Base-by-base conservation (phyloP, 805 yeast species). In the Kluyveromyces starmeri region DNA sequence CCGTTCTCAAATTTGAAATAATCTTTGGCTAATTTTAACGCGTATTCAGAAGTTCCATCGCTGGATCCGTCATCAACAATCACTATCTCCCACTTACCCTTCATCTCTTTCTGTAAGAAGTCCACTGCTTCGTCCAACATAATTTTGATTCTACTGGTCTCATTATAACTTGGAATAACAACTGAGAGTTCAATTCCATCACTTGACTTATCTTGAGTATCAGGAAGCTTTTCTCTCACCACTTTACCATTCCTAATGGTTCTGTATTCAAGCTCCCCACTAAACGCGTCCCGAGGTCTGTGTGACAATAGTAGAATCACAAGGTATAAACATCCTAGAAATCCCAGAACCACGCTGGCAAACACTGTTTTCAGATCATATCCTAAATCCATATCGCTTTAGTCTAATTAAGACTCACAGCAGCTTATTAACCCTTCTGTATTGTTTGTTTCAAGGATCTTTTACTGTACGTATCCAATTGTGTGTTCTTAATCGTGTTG, bases 151-250 rank as follows among this genome's bases (percentile, higher is more conserved):
- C 98, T 68, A 10, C 64, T 56, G 1, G 80, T 77, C 58, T 92
- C 98, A 52, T 92, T 92, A 51, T 72, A 92, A 54, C 96, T 85
- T n/a, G 98, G 98, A 5, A 92, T 73, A 5, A 92, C 86, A 17
- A 92, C 78, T 17, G 92, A 75, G 27, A 89, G 48, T 20, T 70
- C 70, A 16, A 82, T 65, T 3, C 55, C 64, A 23, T 63, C 65
- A 4, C 36, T 29, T 9, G 35, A 22, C 2, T 35, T 35, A 5
- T 38, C 36, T 11, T 41, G 34, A 7, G 42, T 46, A 38, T 41
- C 32, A 33, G 51, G 58, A 35, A 50, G 44, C 35, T 45, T 43
- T 36, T 48, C 50, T 59, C 50, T 44, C 61, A 61, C 38, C 5
- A 43, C 46, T 15, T 29, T 47, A 19, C 32, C 59, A 33, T 36